Base-by-base conservation (phyloP, 352 stramenopile genomes). In the Halophytophthora batemanensis region DNA sequence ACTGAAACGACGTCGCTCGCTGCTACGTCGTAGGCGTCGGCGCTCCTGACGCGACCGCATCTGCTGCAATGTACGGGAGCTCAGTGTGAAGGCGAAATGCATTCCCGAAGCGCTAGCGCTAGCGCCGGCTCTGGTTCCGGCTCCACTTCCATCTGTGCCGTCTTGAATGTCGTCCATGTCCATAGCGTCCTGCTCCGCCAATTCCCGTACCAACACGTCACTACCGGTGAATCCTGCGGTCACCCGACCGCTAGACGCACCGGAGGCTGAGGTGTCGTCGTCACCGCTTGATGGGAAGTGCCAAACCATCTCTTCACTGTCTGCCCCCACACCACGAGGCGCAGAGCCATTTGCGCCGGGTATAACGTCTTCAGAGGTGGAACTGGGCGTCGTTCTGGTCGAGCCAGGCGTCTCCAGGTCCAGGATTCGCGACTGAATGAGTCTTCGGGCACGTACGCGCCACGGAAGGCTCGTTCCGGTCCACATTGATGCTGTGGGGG, bases 61-160 rank as follows among this genome's bases (percentile, higher is more conserved):
- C 19, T 78, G 62, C 31, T 81, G 67, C 46, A 73, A 54, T 13
- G 56, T 68, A 25, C 60, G 55, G 18, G 68, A 69, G 40, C 56
- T 74, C 19, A 80, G 44, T 2, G 70, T 70, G 44, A 83, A 81
- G 43, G 68, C 73, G 50, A 65, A 77, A 59, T 60, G 61, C 43
- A 74, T 55, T 38, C 34, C 50, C 39, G 51, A 37, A 47, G 47
- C n/a, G 21, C 18, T 39, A 47, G 47, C n/a, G 21, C 18, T 39
- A 6, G 14, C 39, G 3, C 28, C 18, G 10, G 36, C 14, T 22
- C 18, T 19, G 8, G 37, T 50, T 14, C 17, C n/a, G 23, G 43
- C 23, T 4, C 50, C 44, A 21, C 37, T 31, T 7, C 31, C 47
- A 11, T 57, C 13, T 25, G 34, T 36, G 11, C 37, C 49, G 7